These are phyloP conservation scores for Berkeleyomyces rouxiae DNA, from an alignment of 2,329 filamentous ascomycete species.

Conservation along the genomic window DNA sequence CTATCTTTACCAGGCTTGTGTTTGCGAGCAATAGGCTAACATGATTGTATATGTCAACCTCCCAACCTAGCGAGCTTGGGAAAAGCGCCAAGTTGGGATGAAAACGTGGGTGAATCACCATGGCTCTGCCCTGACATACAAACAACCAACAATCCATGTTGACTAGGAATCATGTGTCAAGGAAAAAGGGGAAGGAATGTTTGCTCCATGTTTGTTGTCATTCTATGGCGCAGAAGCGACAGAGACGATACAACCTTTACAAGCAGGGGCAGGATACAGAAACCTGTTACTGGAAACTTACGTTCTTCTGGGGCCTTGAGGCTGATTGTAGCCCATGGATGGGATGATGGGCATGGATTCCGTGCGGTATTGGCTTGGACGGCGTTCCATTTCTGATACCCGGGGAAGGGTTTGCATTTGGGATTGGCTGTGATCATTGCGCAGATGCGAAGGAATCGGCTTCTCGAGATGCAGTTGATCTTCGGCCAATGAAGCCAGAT, in stretches of 20 bases:
- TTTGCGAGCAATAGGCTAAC: background rate
- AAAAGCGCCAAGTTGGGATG: background rate
- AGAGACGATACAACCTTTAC: background rate
- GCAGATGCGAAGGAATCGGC: slow-evolving; percentile 7
- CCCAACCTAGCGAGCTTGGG: background rate
- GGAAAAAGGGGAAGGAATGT: background rate
- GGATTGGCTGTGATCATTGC: slow-evolving; percentile 2
- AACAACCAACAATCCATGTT: background rate
- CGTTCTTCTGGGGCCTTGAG: slow-evolving; percentile 7
- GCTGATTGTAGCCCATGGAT: slow-evolving; percentile 4
- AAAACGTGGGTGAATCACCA: background rate
- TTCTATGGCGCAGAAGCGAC: background rate
- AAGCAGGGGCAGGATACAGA: background rate
- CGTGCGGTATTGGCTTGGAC: slow-evolving; percentile 10
- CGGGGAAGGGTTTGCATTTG: slow-evolving; percentile 8
- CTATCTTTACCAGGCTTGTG: background rate
- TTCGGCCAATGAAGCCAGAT: slow-evolving; percentile 12
- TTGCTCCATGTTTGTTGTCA: background rate
- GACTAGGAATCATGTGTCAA: background rate
- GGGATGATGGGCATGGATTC: slow-evolving; percentile 11
- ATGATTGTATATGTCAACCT: background rate
- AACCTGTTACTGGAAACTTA: slow-evolving; percentile 1
- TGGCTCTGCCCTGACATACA: background rate
- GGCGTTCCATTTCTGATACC: slow-evolving; percentile 8
- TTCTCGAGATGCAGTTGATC: slow-evolving; percentile 12